Conservation (phyloP, 2,329 filamentous ascomycete genomes). For the Cryphonectria radicalis region DNA sequence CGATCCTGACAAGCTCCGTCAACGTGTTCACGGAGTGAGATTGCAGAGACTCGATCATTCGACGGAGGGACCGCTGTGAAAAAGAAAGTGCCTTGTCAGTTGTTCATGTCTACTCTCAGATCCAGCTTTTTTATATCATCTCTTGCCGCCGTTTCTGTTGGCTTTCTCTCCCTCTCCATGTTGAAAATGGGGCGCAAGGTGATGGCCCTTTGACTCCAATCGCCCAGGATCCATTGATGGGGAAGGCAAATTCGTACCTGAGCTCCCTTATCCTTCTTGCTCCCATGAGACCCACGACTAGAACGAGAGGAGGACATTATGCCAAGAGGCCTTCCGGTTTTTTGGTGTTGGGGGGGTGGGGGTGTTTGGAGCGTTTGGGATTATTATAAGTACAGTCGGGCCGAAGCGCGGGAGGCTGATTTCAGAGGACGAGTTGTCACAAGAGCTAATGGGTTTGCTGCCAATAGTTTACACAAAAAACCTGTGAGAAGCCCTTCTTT, state of each 20-base stretch:
- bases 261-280: conserved; percentile 25
- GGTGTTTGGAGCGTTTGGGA: neutral
- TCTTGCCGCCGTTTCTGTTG: neutral
- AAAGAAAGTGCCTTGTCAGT: neutral
- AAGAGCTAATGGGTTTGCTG: neutral
- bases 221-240: neutral
- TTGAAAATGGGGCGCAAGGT: neutral
- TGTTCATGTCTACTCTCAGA: neutral
- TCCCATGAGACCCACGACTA: conserved; percentile 16
- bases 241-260: conserved; percentile 15
- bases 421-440: neutral
- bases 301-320: conserved; percentile 28
- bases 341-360: neutral
- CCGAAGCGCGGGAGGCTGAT: neutral
- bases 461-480: neutral
- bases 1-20: conserved; percentile 72
- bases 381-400: neutral
- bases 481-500: neutral
- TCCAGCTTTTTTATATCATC: neutral
- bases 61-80: conserved; percentile 44
- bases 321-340: neutral
- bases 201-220: neutral
- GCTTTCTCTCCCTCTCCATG: neutral
- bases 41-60: conserved; percentile 66
- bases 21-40: conserved; percentile 75